phyloP scores from a whole-genome alignment of 2,329 filamentous ascomycete species.

The Fusarium avenaceum region DNA sequence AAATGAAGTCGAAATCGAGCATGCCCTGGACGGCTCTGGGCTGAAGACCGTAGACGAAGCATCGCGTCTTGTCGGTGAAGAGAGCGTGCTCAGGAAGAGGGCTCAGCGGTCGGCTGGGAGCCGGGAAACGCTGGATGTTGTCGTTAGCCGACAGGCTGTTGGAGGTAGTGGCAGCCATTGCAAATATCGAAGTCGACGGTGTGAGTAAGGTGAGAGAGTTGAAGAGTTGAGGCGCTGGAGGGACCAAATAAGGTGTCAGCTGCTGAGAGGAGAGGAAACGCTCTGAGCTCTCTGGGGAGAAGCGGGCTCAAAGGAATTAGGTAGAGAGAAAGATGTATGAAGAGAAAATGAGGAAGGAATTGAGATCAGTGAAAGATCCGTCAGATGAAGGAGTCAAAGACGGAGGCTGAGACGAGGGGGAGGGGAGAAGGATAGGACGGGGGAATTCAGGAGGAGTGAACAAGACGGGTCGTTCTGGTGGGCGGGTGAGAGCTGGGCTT shows the following conservation, averaged over 20 bases:
- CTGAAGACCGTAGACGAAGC: constrained; percentile 99
- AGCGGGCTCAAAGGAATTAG: constrained; percentile 50
- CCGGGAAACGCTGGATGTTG: constrained; percentile 97
- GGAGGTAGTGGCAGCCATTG: constrained; percentile 69
- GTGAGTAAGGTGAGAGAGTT: constrained; percentile 33
- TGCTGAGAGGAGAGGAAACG: constrained; percentile 37
- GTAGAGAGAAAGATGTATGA: constrained; percentile 44
- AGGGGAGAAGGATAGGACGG: constrained; percentile 33
- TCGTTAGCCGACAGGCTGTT: constrained; percentile 85
- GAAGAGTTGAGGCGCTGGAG: constrained; percentile 39
- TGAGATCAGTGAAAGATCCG: constrained; percentile 41
- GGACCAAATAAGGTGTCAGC: constrained; percentile 45
- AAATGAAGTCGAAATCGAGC: constrained; percentile 99
- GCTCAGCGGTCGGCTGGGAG: constrained; percentile 91
- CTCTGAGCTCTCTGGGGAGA: constrained; percentile 47
- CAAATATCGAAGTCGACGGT: constrained; percentile 46
- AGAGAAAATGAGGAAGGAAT: constrained; percentile 35
- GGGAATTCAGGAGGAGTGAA: constrained; percentile 51
- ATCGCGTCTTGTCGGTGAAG: constrained; percentile 99
- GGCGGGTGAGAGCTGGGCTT: constrained; percentile 49
- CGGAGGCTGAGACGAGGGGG: constrained; percentile 32
- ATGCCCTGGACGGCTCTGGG: constrained; percentile 91
- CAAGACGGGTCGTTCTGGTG: constrained; percentile 28
- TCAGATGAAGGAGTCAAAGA: constrained; percentile 46
- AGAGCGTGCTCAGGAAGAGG: constrained; percentile 89